phyloP scores from a whole-genome alignment of 73 alveolate species.

The Stentor coeruleus region DNA sequence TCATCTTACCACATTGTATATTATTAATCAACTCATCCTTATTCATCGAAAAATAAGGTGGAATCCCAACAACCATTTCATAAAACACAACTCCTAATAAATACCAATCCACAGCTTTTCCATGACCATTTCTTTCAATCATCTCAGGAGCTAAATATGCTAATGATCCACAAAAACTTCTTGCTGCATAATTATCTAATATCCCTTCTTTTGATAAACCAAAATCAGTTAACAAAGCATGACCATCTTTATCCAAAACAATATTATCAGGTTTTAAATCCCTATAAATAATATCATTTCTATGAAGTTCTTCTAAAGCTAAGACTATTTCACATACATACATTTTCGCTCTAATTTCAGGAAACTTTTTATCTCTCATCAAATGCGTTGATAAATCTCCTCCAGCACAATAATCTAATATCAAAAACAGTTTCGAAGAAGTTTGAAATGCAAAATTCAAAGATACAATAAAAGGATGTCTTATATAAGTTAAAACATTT shows the following conservation, averaged over 20 bases:
- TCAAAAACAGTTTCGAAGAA: slow-evolving; percentile 39
- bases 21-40: slow-evolving; percentile 80
- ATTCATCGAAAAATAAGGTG: slow-evolving; percentile 92
- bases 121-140: slow-evolving; percentile 82
- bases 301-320: slow-evolving; percentile 94
- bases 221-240: slow-evolving; percentile 94
- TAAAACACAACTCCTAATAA: slow-evolving; percentile 75
- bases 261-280: slow-evolving; percentile 98
- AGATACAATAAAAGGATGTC: slow-evolving; percentile 92
- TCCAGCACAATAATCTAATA: slow-evolving; percentile 95
- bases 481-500: slow-evolving; percentile 80
- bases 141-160: slow-evolving; percentile 95
- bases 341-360: slow-evolving; percentile 79
- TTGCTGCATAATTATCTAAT: slow-evolving; percentile 62
- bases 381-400: slow-evolving; percentile 93
- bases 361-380: slow-evolving; percentile 69
- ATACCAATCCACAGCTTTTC: slow-evolving; percentile 91
- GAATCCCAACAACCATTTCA: slow-evolving; percentile 93
- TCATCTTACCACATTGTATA: slow-evolving; percentile 72
- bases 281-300: slow-evolving; percentile 87
- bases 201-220: slow-evolving; percentile 97
- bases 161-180: slow-evolving; percentile 91
- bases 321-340: slow-evolving; percentile 87
- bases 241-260: slow-evolving; percentile 92
- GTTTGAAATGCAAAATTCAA: slow-evolving; percentile 90